Conservation (phyloP, 2,329 filamentous ascomycete genomes). For the Gnomoniopsis smithogilvyi region DNA sequence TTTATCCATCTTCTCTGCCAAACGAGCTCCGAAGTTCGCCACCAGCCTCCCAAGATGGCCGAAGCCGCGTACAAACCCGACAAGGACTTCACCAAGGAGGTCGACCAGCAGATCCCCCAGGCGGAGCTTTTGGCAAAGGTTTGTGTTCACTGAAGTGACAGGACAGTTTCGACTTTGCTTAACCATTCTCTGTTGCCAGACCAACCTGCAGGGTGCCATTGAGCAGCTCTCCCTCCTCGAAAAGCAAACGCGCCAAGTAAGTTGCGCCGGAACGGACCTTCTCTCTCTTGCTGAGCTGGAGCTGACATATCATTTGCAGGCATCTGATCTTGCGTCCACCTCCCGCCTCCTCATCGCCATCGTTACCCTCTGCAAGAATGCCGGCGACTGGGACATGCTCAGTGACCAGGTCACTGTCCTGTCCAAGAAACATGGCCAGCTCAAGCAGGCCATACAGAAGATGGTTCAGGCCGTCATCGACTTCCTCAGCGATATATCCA, state of each 20-base stretch:
- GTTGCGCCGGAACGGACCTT: conserved; percentile 17
- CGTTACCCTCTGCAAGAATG: conserved; percentile 90
- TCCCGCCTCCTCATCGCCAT: conserved; percentile 84
- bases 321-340: conserved; percentile 93
- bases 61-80: conserved; percentile 85
- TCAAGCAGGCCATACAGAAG: conserved; percentile 97
- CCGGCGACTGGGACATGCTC: conserved; percentile 87
- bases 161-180: background rate
- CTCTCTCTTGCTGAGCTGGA: background rate
- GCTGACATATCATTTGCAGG: conserved; percentile 46
- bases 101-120: conserved; percentile 86
- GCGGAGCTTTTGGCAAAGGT: conserved; percentile 88
- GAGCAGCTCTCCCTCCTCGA: conserved; percentile 90
- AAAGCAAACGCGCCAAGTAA: conserved; percentile 95
- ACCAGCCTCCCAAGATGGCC: conserved; percentile 61
- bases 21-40: background rate
- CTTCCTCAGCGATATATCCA: conserved; percentile 84
- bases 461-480: conserved; percentile 97
- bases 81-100: conserved; percentile 98
- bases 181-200: conserved; percentile 39
- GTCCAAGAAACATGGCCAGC: conserved; percentile 99
- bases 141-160: background rate
- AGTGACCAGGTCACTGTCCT: conserved; percentile 95
- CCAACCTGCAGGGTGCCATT: conserved; percentile 79
- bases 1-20: background rate